A percentile compares a stretch with the other conserved stretches of the same genome.
Evolutionary conservation across 352 stramenopile genomes (phyloP).

Genomic region (Phytophthora idaei): DNA sequence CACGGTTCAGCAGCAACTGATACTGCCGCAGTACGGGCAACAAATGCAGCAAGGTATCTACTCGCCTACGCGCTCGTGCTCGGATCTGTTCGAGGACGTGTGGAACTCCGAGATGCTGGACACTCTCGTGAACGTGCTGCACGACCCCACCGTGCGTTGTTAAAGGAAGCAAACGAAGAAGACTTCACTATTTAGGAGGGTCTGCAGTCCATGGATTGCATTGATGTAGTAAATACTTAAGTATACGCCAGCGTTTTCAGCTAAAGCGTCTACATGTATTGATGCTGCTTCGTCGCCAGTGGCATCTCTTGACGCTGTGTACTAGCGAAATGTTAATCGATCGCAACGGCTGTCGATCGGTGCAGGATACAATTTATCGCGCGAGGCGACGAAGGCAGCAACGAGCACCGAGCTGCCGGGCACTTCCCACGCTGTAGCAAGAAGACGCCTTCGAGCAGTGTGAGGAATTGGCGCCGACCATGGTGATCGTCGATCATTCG

Average conservation of each 20-base stretch:
- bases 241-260: constrained; percentile 20
- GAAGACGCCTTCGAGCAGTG: constrained; percentile 9
- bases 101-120: constrained; percentile 56
- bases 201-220: no score
- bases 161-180: constrained; percentile 13
- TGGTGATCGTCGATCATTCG: constrained; percentile 5
- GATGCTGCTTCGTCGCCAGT: not conserved
- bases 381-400: not conserved
- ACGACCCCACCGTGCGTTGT: constrained; percentile 40
- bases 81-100: constrained; percentile 42
- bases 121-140: constrained; percentile 42
- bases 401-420: constrained; percentile 1
- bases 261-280: not conserved
- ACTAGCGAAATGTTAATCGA: constrained; percentile 27
- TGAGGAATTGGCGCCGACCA: not conserved
- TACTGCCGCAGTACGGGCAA: constrained; percentile 24
- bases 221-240: constrained; percentile 13
- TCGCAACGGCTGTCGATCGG: not conserved
- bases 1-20: constrained; percentile 17
- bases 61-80: constrained; percentile 37
- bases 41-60: constrained; percentile 22
- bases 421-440: not conserved
- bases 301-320: constrained; percentile 9
- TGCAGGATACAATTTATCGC: not conserved
- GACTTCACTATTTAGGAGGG: constrained; percentile 21